A percentile compares a stretch with the other conserved stretches of the same genome.
Conservation (phyloP, 75 land plant species). For the Pseudotsuga menziesii region DNA sequence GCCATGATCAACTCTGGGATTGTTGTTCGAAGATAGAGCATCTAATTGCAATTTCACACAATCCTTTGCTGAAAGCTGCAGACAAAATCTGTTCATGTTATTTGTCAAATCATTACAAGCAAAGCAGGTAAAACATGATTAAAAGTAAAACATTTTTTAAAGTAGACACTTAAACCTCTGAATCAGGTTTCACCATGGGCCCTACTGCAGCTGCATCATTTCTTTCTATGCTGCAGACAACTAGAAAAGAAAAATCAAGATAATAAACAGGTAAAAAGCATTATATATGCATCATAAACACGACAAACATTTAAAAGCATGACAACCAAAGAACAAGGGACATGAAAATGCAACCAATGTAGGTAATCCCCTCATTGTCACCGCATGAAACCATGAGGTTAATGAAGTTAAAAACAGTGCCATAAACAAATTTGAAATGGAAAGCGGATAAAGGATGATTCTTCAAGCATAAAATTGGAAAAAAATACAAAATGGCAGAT, state of each 20-base stretch:
- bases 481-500: too few relatives aligned
- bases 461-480: too few relatives aligned
- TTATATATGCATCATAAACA: neutral
- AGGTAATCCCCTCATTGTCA: too few relatives aligned
- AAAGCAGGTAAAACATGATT: neutral
- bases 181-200: slow-evolving; percentile 24
- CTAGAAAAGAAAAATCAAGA: neutral
- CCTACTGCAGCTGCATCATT: slow-evolving; percentile 46
- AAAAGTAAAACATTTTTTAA: neutral
- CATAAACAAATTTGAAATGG: too few relatives aligned
- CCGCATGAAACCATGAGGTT: too few relatives aligned
- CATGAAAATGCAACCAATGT: too few relatives aligned
- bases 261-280: neutral
- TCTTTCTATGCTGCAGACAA: slow-evolving; percentile 28
- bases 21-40: slow-evolving; percentile 33
- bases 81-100: neutral
- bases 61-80: slow-evolving; percentile 34
- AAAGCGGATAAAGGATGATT: too few relatives aligned
- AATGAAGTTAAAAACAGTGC: too few relatives aligned
- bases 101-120: neutral
- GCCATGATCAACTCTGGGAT: slow-evolving; percentile 42
- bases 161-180: slow-evolving; percentile 17
- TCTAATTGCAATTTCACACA: slow-evolving; percentile 37
- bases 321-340: neutral
- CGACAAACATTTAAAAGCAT: neutral